Conservation (phyloP, 176 grass and related monocot genomes). For the Carex kokanica region DNA sequence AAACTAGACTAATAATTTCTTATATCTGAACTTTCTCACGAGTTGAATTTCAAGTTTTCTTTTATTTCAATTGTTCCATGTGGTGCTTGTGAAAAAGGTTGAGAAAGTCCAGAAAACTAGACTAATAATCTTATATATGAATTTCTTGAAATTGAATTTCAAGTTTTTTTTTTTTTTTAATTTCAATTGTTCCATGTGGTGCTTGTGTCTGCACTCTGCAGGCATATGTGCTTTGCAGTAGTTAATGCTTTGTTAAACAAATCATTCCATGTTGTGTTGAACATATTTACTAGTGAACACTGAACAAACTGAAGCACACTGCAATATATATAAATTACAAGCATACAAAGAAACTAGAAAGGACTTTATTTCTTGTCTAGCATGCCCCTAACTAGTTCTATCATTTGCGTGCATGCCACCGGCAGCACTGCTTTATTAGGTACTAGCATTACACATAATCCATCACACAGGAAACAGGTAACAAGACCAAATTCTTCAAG, state of each 20-base stretch:
- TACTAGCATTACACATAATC: background rate
- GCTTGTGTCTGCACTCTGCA: background rate
- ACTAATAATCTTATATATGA: background rate
- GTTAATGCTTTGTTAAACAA: background rate
- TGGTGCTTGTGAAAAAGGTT: background rate
- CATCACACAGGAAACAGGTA: background rate
- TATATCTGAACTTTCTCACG: background rate
- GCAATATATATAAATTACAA: background rate
- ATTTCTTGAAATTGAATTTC: background rate
- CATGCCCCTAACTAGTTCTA: background rate
- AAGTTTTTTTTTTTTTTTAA: background rate
- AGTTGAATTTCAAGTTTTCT: background rate
- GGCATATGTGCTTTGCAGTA: background rate
- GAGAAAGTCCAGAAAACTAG: background rate
- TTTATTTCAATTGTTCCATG: background rate
- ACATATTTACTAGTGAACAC: no score
- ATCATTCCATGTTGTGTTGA: background rate
- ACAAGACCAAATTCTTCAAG: constrained; percentile 27
- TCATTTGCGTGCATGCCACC: background rate
- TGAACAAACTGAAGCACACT: background rate
- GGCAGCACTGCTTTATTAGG: background rate
- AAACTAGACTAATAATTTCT: no score
- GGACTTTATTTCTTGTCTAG: background rate
- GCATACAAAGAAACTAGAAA: background rate
- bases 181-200: background rate